Base-by-base conservation (phyloP, 768 basidiomycete species). In the Pulveroboletus sp. region DNA sequence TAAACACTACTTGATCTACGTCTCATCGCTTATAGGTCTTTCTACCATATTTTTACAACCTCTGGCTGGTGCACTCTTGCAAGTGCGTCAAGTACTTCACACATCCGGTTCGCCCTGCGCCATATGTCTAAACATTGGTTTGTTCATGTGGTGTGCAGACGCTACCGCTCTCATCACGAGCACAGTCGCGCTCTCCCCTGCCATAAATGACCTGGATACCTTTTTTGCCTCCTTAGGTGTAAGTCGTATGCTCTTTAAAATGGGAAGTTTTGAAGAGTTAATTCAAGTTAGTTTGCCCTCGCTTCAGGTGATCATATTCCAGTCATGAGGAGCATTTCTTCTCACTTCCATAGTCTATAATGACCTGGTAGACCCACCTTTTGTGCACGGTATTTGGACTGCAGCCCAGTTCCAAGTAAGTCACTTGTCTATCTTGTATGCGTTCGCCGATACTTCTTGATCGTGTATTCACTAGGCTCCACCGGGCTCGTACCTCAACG, bases 141-240 rank as follows among this genome's bases (percentile, higher is more conserved):
- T 5, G 13, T 17, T 60, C 26, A 62, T 26, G 9, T 42, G 14
- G 1, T 18, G 8, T 38, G 7, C 49, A 77, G 79, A 55, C n/a
- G 47, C 62, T 36, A 57, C 43, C 7, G 75, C 78, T n/a, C 71
- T 65, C 3, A 74, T 75, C 50, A 69, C 56, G n/a, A 66, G 71
- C 36, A 60, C 58, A 2, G 51, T 84, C 31, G 77, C 75, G 7
- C 73, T 82, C 18, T 66, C 70, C 8, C 73, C 76, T 4, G 70
- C 73, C 50, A 65, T 78, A 15, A 47, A 59, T 17, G 62, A 74
- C 8, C 57, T 85, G 41, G 77, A 76, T 38, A 73, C 73, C 15
- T 85, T 84, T 58, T 67, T 79, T 9, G 79, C 83, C 26, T 79
- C 83, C 8, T 76, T 81, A 8, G 84, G 84, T 41, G 77, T 76